These are phyloP conservation scores for Nitzschia palea DNA, from an alignment of 108 stramenopile species.

Conservation along the genomic window DNA sequence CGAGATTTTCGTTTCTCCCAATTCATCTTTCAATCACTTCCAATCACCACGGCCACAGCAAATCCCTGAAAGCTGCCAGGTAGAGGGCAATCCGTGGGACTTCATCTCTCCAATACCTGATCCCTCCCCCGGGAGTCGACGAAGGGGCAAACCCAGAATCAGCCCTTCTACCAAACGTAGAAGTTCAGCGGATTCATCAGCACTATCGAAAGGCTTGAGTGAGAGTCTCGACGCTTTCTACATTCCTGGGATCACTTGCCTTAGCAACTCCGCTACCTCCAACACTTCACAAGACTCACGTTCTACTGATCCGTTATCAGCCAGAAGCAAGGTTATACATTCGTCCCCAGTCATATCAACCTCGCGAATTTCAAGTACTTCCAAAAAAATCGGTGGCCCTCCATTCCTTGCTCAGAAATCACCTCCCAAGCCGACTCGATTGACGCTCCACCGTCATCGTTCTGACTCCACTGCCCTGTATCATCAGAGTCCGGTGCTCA, in stretches of 20 bases:
- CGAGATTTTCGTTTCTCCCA: background rate
- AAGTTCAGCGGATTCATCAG: too few relatives aligned
- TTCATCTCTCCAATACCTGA: background rate
- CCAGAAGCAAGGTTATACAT: background rate
- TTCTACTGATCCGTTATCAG: background rate
- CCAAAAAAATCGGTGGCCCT: background rate
- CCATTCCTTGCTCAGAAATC: background rate
- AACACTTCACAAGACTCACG: background rate
- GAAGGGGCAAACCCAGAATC: background rate
- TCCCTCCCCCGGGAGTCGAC: background rate
- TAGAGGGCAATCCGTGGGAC: background rate
- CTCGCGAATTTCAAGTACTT: background rate
- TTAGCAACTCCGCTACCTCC: background rate
- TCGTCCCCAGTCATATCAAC: background rate
- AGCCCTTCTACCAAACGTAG: too few relatives aligned
- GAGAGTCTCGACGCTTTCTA: background rate
- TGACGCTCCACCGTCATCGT: background rate
- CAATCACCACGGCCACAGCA: background rate
- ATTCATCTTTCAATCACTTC: background rate
- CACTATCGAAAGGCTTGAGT: too few relatives aligned
- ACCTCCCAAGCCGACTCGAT: background rate
- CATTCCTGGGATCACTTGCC: constrained; percentile 9
- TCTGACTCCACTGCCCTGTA: background rate
- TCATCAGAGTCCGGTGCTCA: background rate
- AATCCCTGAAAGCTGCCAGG: background rate